Evolutionary conservation across 2,329 filamentous ascomycete species (phyloP), one percentile per base, ranked within the genome.

Genomic region (Lachnellula cervina): DNA sequence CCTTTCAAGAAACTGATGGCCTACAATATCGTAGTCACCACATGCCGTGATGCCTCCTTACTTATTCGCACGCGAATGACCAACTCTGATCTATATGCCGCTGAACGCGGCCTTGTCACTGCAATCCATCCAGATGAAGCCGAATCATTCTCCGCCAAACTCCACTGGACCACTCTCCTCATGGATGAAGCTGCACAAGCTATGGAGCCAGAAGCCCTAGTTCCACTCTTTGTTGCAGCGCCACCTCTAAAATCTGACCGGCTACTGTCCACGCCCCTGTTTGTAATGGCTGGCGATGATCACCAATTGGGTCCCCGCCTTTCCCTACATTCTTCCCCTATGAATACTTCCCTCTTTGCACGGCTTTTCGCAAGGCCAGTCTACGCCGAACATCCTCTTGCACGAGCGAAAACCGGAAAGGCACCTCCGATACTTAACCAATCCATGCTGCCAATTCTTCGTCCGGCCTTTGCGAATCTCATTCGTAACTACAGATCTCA

Each of bases 401-500:
- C 60, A 49, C 51, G 60, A 23, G 54, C 54, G 13, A 54, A 56
- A 21, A 42, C 37, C 23, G 60, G 60, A 47, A 49, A 54, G 13
- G 25, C 54, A 14, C 58, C 56, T 35, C 49, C 48, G 17, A 19
- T 49, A n/a, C 54, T 60, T 13, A 59, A 38, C 16, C 48, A 42
- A 9, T 8, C 43, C 14, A 59, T 62, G 54, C 61, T 62, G 51
- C 61, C 61, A 5, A 61, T 61, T 11, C 6, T 40, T 13, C 61
- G 61, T 5, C 61, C 61, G 2, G 56, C 61, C 2, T 62, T 62
- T 44, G 48, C 55, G 48, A 62, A 62, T 52, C 55, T 62, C 13
- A 61, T 62, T 16, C 56, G 61, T 3, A 62, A 62, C 45, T 62
- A 62, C 21, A 48, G 61, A 9, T 62, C 61, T 4, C 61, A 62